Conservation (phyloP, 306 rosid genomes). For the Begonia fuchsioides region DNA sequence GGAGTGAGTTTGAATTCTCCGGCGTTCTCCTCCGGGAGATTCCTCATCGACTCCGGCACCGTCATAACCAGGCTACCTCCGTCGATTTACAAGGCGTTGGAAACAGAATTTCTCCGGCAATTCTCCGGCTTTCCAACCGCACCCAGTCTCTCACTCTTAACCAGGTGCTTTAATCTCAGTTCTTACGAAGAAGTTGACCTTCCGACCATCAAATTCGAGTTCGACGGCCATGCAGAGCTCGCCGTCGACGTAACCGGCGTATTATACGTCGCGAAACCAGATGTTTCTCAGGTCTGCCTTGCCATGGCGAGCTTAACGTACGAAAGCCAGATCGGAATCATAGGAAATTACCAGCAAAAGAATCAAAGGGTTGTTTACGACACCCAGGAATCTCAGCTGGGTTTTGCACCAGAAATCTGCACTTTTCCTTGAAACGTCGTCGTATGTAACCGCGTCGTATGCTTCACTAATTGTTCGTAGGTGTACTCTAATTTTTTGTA, state of each 20-base stretch:
- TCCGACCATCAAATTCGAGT: slow-evolving; percentile 39
- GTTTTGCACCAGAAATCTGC: no score
- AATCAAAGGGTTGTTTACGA: no score
- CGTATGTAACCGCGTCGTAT: no score
- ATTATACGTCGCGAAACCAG: no score
- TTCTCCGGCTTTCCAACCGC: slow-evolving; percentile 41
- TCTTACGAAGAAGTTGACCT: slow-evolving; percentile 33
- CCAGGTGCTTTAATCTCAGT: slow-evolving; percentile 63
- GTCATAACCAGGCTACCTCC: slow-evolving; percentile 64
- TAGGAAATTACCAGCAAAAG: no score
- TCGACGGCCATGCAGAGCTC: slow-evolving; percentile 47
- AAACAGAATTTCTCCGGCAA: slow-evolving; percentile 55
- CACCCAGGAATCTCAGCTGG: no score
- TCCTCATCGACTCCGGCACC: slow-evolving; percentile 72
- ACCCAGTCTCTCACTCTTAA: slow-evolving; percentile 52
- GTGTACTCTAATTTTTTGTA: no score
- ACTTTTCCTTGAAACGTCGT: no score
- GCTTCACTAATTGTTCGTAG: no score
- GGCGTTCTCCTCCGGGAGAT: slow-evolving; percentile 21
- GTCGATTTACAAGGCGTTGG: slow-evolving; percentile 45
- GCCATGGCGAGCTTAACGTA: no score
- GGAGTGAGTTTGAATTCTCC: slow-evolving; percentile 20
- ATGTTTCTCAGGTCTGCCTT: no score
- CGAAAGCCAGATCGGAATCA: no score
- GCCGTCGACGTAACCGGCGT: slow-evolving; percentile 42